Base-by-base conservation (phyloP, 345 rosid genomes). In the Noccaea bulbosa region DNA sequence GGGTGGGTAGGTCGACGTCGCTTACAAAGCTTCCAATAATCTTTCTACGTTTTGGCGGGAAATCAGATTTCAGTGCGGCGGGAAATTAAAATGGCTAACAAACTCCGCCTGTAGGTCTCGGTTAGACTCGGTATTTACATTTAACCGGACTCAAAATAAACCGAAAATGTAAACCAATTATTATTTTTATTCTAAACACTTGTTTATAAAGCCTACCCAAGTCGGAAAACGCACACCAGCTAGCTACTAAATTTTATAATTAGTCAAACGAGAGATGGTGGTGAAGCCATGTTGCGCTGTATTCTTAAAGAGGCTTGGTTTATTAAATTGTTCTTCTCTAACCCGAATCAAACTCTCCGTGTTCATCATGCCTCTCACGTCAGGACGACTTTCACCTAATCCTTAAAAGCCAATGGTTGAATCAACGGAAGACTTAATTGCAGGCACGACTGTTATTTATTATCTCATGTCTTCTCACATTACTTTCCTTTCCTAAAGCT, bases 301-400 rank as follows among this genome's bases (percentile, higher is more conserved):
- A 32, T 57, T 11, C 38, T 61, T 12, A 52, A 51, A 71, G n/a
- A 48, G 33, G 4, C 14, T 50, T 27, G 11, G 44, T 49, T 59
- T 40, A 27, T 8, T 8, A 1, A 22, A 55, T 10, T 27, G 8
- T n/a, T 12, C 34, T 6, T 17, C 11, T 53, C 52, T 61, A 48
- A 74, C 50, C 57, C 12, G 40, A 54, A 61, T 45, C 70, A 15
- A 24, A 60, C 63, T 44, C 56, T 66, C 10, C 27, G 11, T 38
- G 79, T 54, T 75, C 49, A 71, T 71, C 68, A 75, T 75, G 79
- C 53, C 65, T 46, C 62, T 69, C 74, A 75, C 79, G 79, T 62
- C 70, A 54, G 46, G 44, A 69, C 58, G 44, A 75, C 74, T 69
- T 75, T 62, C 38, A 69, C 11, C 7, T 47, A 62, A 68, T 24